Base-by-base conservation (phyloP, 2,329 filamentous ascomycete genomes). In the Lachnellula subtilissima region DNA sequence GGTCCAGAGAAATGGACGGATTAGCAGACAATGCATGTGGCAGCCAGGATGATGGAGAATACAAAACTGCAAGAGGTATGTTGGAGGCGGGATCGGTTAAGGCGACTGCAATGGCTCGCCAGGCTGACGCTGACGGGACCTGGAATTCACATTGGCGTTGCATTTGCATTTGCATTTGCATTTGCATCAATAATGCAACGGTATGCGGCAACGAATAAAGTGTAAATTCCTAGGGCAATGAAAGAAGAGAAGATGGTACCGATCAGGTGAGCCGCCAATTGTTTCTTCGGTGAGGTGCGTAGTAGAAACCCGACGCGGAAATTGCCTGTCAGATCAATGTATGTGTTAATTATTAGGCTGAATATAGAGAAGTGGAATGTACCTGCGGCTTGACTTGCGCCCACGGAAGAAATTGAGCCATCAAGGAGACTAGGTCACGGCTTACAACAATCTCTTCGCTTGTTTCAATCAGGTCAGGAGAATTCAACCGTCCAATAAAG, bases 241-340 rank as follows among this genome's bases (percentile, higher is more conserved):
- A 86, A 87, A 62, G 87, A 76, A n/a, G 84, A 79, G 48, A 87
- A 78, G 35, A 86, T 68, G 8, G 81, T 81, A 28, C 85, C 85
- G 14, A 86, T 70, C 43, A 76, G 78, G 70, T 88, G 86, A 0
- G 84, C 85, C 61, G 84, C 75, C 76, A 84, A 88, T 69, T 88
- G 85, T 67, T 84, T 78, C 57, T 80, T 76, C 0, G 85, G 85
- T 0, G 85, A 79, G 0, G 85, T 87, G 59, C 79, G 75, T 53
- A 88, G 79, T 4, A 88, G 75, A 75, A 86, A 88, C 4, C 85
- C 85, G 42, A 84, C 83, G 36, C 84, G 78, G 78, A 88, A 87
- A 65, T 89, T 85, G 54, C 76, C 76, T 37, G 82, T 79, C 15
- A 87, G 72, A 51, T 78, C 73, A 39, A 74, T 77, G 19, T 14